phyloP scores from a whole-genome alignment of 805 yeast genomes.

The Schwanniomyces occidentalis region DNA sequence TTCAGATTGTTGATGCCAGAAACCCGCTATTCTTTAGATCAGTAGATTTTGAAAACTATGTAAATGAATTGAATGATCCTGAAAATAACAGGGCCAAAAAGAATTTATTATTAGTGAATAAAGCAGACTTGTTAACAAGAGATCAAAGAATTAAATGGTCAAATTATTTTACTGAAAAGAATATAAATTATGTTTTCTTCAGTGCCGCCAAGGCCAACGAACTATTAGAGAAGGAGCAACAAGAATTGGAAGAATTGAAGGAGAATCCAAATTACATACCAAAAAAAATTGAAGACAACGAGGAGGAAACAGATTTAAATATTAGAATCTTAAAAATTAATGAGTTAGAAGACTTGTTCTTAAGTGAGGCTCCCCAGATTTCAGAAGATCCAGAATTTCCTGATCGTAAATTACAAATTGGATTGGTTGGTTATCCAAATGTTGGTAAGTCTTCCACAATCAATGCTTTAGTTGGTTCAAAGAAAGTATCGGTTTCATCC shows the following conservation, averaged over 20 bases:
- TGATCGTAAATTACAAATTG: slow-evolving; percentile 72
- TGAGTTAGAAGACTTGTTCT: slow-evolving; percentile 79
- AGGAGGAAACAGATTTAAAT: slow-evolving; percentile 22
- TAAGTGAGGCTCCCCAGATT: slow-evolving; percentile 72
- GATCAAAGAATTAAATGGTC: slow-evolving; percentile 88
- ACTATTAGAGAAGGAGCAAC: slow-evolving; percentile 62
- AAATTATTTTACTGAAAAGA: slow-evolving; percentile 63
- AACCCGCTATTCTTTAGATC: slow-evolving; percentile 90
- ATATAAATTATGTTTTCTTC: slow-evolving; percentile 86
- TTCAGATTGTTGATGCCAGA: slow-evolving; percentile 97
- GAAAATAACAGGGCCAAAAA: slow-evolving; percentile 52
- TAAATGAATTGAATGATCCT: slow-evolving; percentile 65
- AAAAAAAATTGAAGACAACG: slow-evolving; percentile 26
- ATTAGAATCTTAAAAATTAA: slow-evolving; percentile 76
- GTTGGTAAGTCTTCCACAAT: slow-evolving; percentile 93
- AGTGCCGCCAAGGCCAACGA: slow-evolving; percentile 87
- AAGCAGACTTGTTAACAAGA: slow-evolving; percentile 82
- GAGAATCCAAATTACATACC: slow-evolving; percentile 19
- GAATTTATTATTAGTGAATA: slow-evolving; percentile 83
- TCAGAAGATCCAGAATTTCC: slow-evolving; percentile 59
- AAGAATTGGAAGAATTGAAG: slow-evolving; percentile 34
- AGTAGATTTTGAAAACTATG: slow-evolving; percentile 81
- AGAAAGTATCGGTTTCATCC: slow-evolving; percentile 96
- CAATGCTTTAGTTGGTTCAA: slow-evolving; percentile 93
- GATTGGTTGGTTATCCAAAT: slow-evolving; percentile 97